phyloP scores from a whole-genome alignment of 2,329 filamentous ascomycete species.

The Thermoascus crustaceus region DNA sequence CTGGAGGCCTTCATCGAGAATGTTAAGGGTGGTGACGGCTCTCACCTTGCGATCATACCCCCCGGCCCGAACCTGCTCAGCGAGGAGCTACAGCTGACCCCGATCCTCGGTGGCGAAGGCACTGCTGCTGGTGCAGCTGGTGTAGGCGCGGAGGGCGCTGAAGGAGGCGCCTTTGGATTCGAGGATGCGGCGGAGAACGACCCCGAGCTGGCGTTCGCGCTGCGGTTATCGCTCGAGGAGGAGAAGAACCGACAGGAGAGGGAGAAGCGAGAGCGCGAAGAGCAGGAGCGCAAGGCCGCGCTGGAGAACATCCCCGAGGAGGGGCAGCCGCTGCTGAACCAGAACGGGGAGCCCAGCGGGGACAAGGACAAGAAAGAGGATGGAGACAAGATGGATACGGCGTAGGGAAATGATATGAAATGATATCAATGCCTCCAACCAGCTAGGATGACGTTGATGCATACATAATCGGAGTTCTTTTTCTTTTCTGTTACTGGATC shows the following conservation, averaged over 20 bases:
- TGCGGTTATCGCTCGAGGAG: conserved; percentile 97
- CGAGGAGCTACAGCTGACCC: conserved; percentile 80
- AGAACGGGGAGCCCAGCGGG: conserved; percentile 58
- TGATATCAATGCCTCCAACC: conserved; percentile 9
- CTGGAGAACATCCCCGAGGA: conserved; percentile 79
- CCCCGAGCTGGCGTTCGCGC: conserved; percentile 84
- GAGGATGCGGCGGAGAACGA: conserved; percentile 78
- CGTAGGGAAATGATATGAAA: conserved; percentile 41
- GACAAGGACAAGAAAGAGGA: conserved; percentile 47
- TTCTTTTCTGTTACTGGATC: conserved; percentile 15
- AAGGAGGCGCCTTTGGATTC: conserved; percentile 56
- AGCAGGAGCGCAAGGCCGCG: conserved; percentile 62
- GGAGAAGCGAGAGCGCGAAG: conserved; percentile 67
- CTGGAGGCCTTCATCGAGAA: conserved; percentile 87
- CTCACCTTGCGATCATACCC: conserved; percentile 80
- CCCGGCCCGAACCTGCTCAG: conserved; percentile 87
- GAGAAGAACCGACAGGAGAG: conserved; percentile 91
- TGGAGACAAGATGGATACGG: conserved; percentile 84
- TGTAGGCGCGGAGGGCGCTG: conserved; percentile 44
- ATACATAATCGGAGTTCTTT: conserved; percentile 28
- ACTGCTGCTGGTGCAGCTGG: conserved; percentile 44
- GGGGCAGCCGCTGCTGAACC: conserved; percentile 55
- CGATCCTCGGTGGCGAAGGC: conserved; percentile 79
- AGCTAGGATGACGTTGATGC: conserved; percentile 24
- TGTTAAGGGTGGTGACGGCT: conserved; percentile 85